A percentile compares a stretch with the other conserved stretches of the same genome.
phyloP scores from a whole-genome alignment of 192 early-diverging fungal genomes.

The Helicostylum pulchrum region DNA sequence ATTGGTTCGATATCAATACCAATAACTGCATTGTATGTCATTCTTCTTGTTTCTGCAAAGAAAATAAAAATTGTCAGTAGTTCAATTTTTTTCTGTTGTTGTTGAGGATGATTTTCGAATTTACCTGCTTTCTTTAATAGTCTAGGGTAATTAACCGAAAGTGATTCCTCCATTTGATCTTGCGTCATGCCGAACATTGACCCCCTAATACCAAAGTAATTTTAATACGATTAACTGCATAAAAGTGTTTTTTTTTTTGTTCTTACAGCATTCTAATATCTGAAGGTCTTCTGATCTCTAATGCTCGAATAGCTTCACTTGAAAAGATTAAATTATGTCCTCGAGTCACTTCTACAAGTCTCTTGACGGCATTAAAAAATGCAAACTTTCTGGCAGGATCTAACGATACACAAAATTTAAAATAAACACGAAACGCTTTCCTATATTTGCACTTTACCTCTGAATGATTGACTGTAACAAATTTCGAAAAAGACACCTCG shows the following conservation, averaged over 20 bases:
- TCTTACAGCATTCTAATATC: slow-evolving; percentile 80
- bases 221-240: not conserved
- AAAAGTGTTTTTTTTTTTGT: not conserved
- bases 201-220: slow-evolving; percentile 10
- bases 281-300: slow-evolving; percentile 72
- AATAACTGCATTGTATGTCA: slow-evolving; percentile 21
- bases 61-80: not conserved
- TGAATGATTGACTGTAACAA: slow-evolving; percentile 59
- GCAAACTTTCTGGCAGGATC: slow-evolving; percentile 59
- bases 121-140: slow-evolving; percentile 36
- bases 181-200: slow-evolving; percentile 26
- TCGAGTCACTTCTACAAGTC: slow-evolving; percentile 63
- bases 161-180: slow-evolving; percentile 19
- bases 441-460: slow-evolving; percentile 44
- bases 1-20: not conserved
- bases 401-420: slow-evolving; percentile 21
- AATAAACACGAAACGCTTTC: not conserved
- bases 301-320: slow-evolving; percentile 61
- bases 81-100: not conserved
- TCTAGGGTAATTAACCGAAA: slow-evolving; percentile 21
- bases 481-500: slow-evolving; percentile 83
- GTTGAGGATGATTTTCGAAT: not conserved
- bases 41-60: slow-evolving; percentile 15
- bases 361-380: slow-evolving; percentile 63
- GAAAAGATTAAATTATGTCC: slow-evolving; percentile 78